phyloP scores from a whole-genome alignment of 2,329 filamentous ascomycete species.

The Fusarium abutilonis region DNA sequence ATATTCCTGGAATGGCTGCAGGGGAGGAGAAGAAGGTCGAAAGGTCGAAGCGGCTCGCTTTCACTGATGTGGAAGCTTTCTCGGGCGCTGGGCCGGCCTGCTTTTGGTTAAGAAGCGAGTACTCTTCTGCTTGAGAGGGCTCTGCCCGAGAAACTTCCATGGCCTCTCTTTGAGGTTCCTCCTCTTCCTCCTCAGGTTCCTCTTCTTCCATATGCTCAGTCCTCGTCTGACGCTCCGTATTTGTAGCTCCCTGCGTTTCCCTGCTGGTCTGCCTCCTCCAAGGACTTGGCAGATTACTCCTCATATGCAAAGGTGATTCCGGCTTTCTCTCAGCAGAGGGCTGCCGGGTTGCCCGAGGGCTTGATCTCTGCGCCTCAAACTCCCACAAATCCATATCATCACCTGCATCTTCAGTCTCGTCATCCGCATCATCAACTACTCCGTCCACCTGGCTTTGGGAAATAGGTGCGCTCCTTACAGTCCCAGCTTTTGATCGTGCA shows the following conservation, averaged over 20 bases:
- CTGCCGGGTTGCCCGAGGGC: conserved; percentile 48
- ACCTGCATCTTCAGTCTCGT: conserved; percentile 41
- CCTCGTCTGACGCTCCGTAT: neutral
- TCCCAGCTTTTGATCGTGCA: conserved; percentile 14
- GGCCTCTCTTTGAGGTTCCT: conserved; percentile 22
- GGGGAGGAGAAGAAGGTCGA: conserved; percentile 69
- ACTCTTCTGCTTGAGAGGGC: conserved; percentile 52
- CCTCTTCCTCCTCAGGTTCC: conserved; percentile 5
- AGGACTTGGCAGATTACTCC: conserved; percentile 50
- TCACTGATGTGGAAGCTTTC: conserved; percentile 40
- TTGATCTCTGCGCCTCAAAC: conserved; percentile 62
- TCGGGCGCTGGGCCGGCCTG: conserved; percentile 19
- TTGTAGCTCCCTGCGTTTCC: conserved; percentile 35
- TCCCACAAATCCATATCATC: conserved; percentile 67
- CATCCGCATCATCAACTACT: conserved; percentile 30
- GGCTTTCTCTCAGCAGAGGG: conserved; percentile 46
- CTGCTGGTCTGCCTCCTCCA: conserved; percentile 49
- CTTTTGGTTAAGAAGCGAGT: conserved; percentile 55
- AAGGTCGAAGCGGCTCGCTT: conserved; percentile 57
- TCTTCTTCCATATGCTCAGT: conserved; percentile 2
- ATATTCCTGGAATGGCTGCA: conserved; percentile 51
- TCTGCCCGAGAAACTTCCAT: conserved; percentile 26
- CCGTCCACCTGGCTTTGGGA: conserved; percentile 29
- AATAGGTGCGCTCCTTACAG: neutral
- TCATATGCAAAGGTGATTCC: conserved; percentile 34